Base-by-base conservation (phyloP, 2,329 filamentous ascomycete genomes). In the Aspergillus quadricinctus region DNA sequence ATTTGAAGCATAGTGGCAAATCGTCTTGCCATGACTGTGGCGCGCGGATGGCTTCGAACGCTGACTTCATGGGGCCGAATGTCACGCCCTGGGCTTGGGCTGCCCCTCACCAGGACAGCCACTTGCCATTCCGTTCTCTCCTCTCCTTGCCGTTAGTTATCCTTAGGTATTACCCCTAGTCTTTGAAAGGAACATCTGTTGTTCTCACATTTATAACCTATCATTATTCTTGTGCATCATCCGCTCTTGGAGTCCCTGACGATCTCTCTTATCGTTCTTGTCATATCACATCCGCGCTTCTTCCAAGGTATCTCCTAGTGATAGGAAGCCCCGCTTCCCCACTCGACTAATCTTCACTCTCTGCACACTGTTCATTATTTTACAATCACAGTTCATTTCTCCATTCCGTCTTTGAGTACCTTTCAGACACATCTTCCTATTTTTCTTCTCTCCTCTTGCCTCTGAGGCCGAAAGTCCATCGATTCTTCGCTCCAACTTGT, bases 321-420 rank as follows among this genome's bases (percentile, higher is more conserved):
- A 46, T 46, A 46, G 10, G 21, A 4, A 27, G 43, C 43, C 43
- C 43, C 43, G 43, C 43, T 46, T 23, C 21, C 43, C 43, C 53
- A 50, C 53, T 48, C 53, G 14, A 49, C 58, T 57, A 57, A 60
- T 49, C 61, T 53, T 43, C 43, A 23, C 19, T 7, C 19, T 46
- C 43, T 46, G 43, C 21, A 46, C 43, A 46, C 43, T 21, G 43
- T 23, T 48, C 46, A 19, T 45, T 23, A 25, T 21, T 14, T 40
- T 27, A 19, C 23, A n/a, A 11, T 45, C 41, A 19, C 37, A 14
- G 41, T 45, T 45, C 21, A 19, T 45, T 45, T 23, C 41, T 23
- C 7, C 19, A 23, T 23, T 21, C 21, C n/a, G n/a, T 23, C n/a
- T 43, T 45, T 45, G n/a, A n/a, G n/a, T 10, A 45, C 41, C 10